Base-by-base conservation (phyloP, 2,329 filamentous ascomycete species). In the Plectosphaerella sp. region DNA sequence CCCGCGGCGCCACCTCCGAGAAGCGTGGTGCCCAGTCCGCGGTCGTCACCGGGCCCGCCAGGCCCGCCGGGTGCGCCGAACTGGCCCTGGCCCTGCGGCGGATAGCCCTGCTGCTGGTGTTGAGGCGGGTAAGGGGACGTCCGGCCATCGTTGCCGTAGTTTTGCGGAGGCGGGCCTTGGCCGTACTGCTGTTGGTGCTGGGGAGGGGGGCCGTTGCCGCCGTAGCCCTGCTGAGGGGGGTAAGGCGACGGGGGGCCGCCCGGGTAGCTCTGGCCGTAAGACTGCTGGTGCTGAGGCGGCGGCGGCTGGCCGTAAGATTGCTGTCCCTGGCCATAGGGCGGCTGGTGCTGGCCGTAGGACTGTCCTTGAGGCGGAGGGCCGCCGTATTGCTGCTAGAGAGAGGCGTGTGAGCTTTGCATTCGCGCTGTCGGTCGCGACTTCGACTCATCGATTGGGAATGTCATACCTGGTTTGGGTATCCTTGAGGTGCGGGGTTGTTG, bases 11-110 rank as follows among this genome's bases (percentile, higher is more conserved):
- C 78, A 50, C 77, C 76, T 20, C 79, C 80, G 2, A 78, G 58
- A 24, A 83, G 60, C 3, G 79, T 75, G 2, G 79, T 76, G 4
- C 78, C 79, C 16, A 84, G 71, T 35, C 80, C 80, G 47, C 79
- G 76, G n/a, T 83, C 80, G 35, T 70, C 72, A 43, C 68, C 68
- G 5, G 67, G 68, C 10, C 63, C 64, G 16, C 43, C 62, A 14
- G 59, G 57, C 3, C 22, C 15, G 37, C 45, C 22, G 5, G 55
- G 49, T 16, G 46, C 50, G 48, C 54, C 57, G 50, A 61, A 55
- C 25, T 52, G 54, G 20, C 47, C 46, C 43, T 52, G 28, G 39
- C 36, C 52, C 3, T 53, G 54, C 11, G 50, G n/a, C 52, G 54
- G 53, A 46, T 60, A 57, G 36, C 57, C 49, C 24, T 35, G 46